Evolutionary conservation across 1,284 basidiomycete species (phyloP), one percentile per base, ranked within the genome.

Genomic region (Mycena citricolor): DNA sequence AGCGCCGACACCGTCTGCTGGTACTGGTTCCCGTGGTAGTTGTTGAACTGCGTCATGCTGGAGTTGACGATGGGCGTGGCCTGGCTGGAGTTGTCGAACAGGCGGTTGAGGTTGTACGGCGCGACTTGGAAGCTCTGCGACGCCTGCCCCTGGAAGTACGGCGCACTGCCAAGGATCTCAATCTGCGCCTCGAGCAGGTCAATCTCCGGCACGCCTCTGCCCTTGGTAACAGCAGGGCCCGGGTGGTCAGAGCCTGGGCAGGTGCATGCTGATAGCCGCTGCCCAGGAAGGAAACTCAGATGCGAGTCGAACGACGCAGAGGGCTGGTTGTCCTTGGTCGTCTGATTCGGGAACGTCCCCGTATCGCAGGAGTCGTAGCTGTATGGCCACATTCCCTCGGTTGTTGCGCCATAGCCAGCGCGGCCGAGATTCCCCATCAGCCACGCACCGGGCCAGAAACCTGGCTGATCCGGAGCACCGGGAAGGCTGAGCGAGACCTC

Each of bases 151-250:
- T 51, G 48, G 40, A 39, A 48, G 37, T 37, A 38, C 19, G 46
- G 43, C 39, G 42, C 42, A n/a, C 24, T 25, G 10, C 39, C 43
- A 5, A 32, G 32, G 32, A 46, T 49, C 30, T 49, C 43, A 25
- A 52, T 41, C 34, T 49, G 51, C 4, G 51, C 51, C 34, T 52
- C 51, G n/a, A 52, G 35, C 25, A 92, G 74, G 66, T 93, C 89
- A 52, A 94, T 89, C 67, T 94, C 91, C 0, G 91, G 91, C 0
- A 88, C 88, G 6, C 82, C 76, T 42, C 92, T 77, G n/a, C 91
- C 93, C 11, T 80, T 77, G 43, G 74, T 85, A 10, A 77, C 74
- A 13, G 81, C 61, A 11, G 92, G 92, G 1, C 92, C 92, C 1
- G 92, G 92, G 58, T 95, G 92, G 33, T 83, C 79, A 37, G 84